These are phyloP conservation scores for Boletus sensibilis DNA, from an alignment of 768 basidiomycete species.

Conservation along the genomic window DNA sequence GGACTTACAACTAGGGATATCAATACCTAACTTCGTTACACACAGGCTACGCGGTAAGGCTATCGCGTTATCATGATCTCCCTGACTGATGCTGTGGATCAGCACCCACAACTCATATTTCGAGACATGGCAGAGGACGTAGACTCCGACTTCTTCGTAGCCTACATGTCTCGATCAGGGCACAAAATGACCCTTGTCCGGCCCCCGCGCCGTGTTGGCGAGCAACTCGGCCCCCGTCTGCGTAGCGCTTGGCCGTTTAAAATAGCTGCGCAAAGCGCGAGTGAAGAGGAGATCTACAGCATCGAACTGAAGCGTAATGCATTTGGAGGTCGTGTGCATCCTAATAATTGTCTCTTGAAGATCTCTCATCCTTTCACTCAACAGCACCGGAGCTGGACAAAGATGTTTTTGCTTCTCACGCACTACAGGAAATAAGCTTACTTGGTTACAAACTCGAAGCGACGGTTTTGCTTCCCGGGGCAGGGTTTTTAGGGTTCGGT, in stretches of 20 bases:
- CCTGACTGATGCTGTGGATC: conserved; percentile 15
- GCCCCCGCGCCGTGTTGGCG: conserved; percentile 39
- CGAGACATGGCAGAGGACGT: conserved; percentile 48
- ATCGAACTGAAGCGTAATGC: conserved; percentile 52
- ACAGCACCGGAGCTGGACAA: conserved; percentile 48
- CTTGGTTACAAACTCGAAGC: conserved; percentile 65
- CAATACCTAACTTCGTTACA: conserved; percentile 65
- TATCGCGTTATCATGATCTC: conserved; percentile 11
- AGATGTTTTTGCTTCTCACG: conserved; percentile 57
- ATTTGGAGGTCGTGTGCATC: conserved; percentile 32
- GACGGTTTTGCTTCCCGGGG: conserved; percentile 55
- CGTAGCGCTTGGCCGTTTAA: conserved; percentile 43
- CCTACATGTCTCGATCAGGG: conserved; percentile 61
- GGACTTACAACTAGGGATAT: conserved; percentile 53
- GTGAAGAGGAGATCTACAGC: conserved; percentile 51
- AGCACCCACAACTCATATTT: conserved; percentile 71
- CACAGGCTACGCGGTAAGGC: conserved; percentile 49
- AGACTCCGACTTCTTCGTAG: conserved; percentile 60
- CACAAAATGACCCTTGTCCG: conserved; percentile 49
- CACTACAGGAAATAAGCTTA: conserved; percentile 56
- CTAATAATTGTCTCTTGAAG: background rate
- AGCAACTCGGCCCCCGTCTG: conserved; percentile 39
- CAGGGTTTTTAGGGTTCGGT: conserved; percentile 38
- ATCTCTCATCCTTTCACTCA: conserved; percentile 2
- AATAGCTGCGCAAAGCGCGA: conserved; percentile 41